These are phyloP conservation scores for Exophiala oligosperma DNA, from an alignment of 2,329 filamentous ascomycete genomes.

Conservation along the genomic window DNA sequence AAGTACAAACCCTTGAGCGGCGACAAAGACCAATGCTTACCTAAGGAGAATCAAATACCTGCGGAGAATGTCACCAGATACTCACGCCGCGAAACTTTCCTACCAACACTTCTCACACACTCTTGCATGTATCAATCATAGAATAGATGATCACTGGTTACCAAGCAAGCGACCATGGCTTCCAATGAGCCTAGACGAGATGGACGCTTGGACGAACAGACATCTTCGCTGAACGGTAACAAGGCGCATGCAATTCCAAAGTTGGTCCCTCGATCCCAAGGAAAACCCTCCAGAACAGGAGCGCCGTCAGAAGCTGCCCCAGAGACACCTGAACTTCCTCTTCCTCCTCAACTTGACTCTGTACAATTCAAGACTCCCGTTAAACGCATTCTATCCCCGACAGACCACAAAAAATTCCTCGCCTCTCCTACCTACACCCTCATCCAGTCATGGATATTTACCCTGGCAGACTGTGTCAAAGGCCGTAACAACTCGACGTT, in stretches of 20 bases:
- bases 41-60: neutral
- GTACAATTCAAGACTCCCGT: conserved; percentile 67
- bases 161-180: too few species aligned
- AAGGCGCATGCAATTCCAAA: conserved; percentile 21
- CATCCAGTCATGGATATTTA: conserved; percentile 81
- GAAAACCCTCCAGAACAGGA: conserved; percentile 33
- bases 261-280: conserved; percentile 33
- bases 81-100: neutral
- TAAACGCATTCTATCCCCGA: conserved; percentile 75
- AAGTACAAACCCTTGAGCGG: neutral
- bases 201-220: too few species aligned
- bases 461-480: conserved; percentile 76
- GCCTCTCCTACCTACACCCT: conserved; percentile 73
- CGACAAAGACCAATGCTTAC: neutral
- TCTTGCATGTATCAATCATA: neutral
- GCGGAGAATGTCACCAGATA: neutral
- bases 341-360: conserved; percentile 62
- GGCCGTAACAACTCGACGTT: conserved; percentile 66
- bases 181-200: neutral
- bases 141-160: too few species aligned
- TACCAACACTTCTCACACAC: neutral
- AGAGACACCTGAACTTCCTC: conserved; percentile 70
- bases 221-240: neutral
- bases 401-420: conserved; percentile 80
- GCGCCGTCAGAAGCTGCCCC: conserved; percentile 60